Evolutionary conservation across 2,329 filamentous ascomycete species (phyloP).

Genomic region (Exophiala oligosperma): DNA sequence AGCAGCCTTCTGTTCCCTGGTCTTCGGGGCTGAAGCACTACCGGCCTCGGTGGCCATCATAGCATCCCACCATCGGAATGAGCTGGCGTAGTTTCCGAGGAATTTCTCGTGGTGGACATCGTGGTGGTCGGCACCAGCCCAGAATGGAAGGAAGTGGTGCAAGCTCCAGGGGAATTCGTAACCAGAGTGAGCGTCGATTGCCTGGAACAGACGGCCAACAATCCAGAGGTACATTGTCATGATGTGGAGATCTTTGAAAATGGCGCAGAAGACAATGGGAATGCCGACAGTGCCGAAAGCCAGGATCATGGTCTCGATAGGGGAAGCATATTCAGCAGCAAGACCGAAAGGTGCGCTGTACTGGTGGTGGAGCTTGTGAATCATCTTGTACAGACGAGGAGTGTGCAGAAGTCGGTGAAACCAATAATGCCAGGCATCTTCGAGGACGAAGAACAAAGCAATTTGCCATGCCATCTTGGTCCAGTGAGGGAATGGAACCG

Average conservation of each 20-base stretch:
- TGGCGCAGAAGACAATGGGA: slow-evolving; percentile 78
- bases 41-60: slow-evolving; percentile 90
- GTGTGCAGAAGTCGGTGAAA: slow-evolving; percentile 90
- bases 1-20: slow-evolving; percentile 16
- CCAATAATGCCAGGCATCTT: slow-evolving; percentile 99
- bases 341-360: slow-evolving; percentile 97
- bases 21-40: slow-evolving; percentile 19
- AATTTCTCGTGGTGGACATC: slow-evolving; percentile 98
- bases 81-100: slow-evolving; percentile 96
- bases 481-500: slow-evolving; percentile 82
- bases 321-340: slow-evolving; percentile 95
- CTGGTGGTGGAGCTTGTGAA: slow-evolving; percentile 99
- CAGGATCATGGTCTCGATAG: slow-evolving; percentile 93
- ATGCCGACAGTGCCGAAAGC: slow-evolving; percentile 81
- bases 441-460: slow-evolving; percentile 88
- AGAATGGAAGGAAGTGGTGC: slow-evolving; percentile 94
- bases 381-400: slow-evolving; percentile 89
- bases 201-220: slow-evolving; percentile 87
- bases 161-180: slow-evolving; percentile 99
- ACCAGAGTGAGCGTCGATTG: slow-evolving; percentile 94
- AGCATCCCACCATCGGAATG: slow-evolving; percentile 99
- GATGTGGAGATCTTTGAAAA: slow-evolving; percentile 88
- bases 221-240: slow-evolving; percentile 99
- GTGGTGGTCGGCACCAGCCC: slow-evolving; percentile 96
- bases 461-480: slow-evolving; percentile 91